Evolutionary conservation across 1,139 yeast genomes (phyloP), one percentile per base, ranked within the genome.

Genomic region (Eremothecium gossypii): DNA sequence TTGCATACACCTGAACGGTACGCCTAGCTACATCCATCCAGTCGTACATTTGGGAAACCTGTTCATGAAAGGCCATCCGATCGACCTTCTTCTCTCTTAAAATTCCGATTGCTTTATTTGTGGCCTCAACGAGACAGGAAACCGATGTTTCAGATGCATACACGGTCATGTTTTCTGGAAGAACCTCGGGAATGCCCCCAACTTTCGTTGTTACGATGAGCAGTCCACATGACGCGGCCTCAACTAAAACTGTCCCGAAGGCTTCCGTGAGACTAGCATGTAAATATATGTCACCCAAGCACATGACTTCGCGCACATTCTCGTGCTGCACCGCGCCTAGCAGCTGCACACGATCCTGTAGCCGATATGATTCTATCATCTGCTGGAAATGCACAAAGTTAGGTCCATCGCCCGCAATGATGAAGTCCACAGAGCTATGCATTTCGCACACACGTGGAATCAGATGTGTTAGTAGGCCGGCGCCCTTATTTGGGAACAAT

Each of bases 401-500:
- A 1, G 99, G 99, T 0, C 99, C 99, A 60, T 87, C 94, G 4
- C 99, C 99, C 2, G 96, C 99, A 41, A 93, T 78, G 5, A 89
- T 63, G 53, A 93, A 89, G 42, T 77, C 75, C 1, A 87, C 93
- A 8, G 76, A 73, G 0, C 77, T 72, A 46, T 80, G 75, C 8
- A 67, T 63, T 5, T 68, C 59, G 58, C 98, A 91, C 3, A 93
- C 80, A 35, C 79, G 67, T 0, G 99, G 99, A 23, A 93, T 83
- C 10, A 87, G 74, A 0, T 91, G 94, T 1, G 84, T 80, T 23
- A 93, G 66, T 26, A 93, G 67, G 57, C 89, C 98, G 0, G 95
- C 93, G 20, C 99, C 99, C 60, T 93, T 93, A 60, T 93, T 93
- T n/a, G 94, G 94, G 57, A 84, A 93, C 27, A 93, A 67, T 50